Evolutionary conservation across 2,329 filamentous ascomycete genomes (phyloP).

Genomic region (Xylariaceae sp.): DNA sequence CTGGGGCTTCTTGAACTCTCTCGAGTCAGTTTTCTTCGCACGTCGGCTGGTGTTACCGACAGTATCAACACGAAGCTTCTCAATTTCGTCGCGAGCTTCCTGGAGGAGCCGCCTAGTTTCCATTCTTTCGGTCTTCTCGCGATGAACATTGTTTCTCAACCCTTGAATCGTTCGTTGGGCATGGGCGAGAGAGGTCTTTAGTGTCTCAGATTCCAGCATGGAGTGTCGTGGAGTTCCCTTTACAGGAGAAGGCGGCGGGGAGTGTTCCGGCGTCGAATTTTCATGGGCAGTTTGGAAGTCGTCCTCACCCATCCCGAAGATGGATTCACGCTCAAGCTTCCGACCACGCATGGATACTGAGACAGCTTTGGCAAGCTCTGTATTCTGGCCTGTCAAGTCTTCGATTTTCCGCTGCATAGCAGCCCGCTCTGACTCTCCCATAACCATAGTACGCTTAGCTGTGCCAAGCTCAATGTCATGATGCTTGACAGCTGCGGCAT

Average conservation of each 20-base stretch:
- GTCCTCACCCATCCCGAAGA: constrained; percentile 56
- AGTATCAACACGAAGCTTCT: constrained; percentile 58
- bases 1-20: constrained; percentile 74
- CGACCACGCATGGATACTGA: constrained; percentile 64
- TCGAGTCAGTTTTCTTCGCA: constrained; percentile 59
- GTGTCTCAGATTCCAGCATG: constrained; percentile 88
- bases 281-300: constrained; percentile 62
- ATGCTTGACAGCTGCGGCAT: constrained; percentile 70
- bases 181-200: constrained; percentile 90
- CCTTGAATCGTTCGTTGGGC: constrained; percentile 96
- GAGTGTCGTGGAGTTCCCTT: constrained; percentile 90
- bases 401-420: constrained; percentile 80
- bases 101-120: constrained; percentile 93
- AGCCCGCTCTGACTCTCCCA: constrained; percentile 74
- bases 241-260: constrained; percentile 82
- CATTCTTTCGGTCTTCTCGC: constrained; percentile 97
- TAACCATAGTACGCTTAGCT: constrained; percentile 73
- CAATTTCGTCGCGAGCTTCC: constrained; percentile 89
- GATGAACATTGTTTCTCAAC: constrained; percentile 88
- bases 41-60: constrained; percentile 46
- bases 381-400: constrained; percentile 82
- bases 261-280: constrained; percentile 77
- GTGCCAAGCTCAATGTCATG: constrained; percentile 86
- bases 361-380: constrained; percentile 82
- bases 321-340: constrained; percentile 58